Evolutionary conservation across 768 basidiomycete genomes (phyloP), one percentile per base, ranked within the genome.

Genomic region (Galerina marginata): DNA sequence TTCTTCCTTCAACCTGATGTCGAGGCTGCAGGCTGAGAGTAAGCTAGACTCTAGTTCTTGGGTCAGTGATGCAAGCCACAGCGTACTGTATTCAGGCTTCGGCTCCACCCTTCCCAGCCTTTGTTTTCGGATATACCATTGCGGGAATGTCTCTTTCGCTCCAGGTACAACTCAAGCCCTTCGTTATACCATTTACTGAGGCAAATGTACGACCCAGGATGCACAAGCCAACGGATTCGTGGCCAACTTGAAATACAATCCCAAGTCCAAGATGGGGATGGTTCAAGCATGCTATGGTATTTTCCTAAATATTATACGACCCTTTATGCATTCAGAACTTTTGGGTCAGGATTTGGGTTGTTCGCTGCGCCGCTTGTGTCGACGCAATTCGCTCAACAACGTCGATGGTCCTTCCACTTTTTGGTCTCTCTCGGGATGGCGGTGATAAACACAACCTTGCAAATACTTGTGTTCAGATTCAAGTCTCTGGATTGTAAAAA

Each of bases 361-460:
- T 75, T 91, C 9, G 77, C 77, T 9, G 72, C 93, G 0, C 94
- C 95, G 2, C 80, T 96, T 16, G 85, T 89, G 0, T 83, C 93
- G 0, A 96, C 95, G 0, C 90, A 93, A 60, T 95, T 96, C 62
- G 79, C 91, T 1, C 83, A 86, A 54, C 67, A 84, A 20, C 71
- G 63, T 0, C 80, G 75, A 36, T 95, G 93, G 93, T 90, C 87
- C 0, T 89, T 90, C 71, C 89, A 94, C 69, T 95, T 88, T 66
- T 78, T 94, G 10, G 75, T 77, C 0, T 92, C 91, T 0, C 72
- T 94, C 0, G 88, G 85, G 0, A 62, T 95, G 15, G 85, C 90
- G 0, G 57, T 86, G 12, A 61, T 77, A 44, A 93, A 91, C 62
- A 77, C 81, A 0, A 40, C 81, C 14, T 51, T 86, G 4, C 73